Evolutionary conservation across 2,329 filamentous ascomycete species (phyloP).

Genomic region (Penicillium sp.): DNA sequence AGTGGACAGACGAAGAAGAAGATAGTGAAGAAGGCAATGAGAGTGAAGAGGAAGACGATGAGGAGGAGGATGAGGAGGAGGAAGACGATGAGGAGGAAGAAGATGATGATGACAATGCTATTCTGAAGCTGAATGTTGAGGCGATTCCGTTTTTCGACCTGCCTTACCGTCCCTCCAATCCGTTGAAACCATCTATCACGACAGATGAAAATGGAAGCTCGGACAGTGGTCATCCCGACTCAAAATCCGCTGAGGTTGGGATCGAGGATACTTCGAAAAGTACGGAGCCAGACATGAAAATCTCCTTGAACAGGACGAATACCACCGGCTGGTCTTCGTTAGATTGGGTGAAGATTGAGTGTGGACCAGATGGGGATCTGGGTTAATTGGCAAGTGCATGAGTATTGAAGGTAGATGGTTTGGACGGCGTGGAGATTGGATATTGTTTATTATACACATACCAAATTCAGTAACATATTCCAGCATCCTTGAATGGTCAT

Average conservation of each 20-base stretch:
- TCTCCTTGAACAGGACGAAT: neutral
- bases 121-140: constrained; percentile 1
- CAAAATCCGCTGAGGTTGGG: neutral
- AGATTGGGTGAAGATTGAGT: constrained; percentile 3
- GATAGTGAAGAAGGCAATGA: neutral
- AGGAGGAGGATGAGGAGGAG: neutral
- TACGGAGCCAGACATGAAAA: neutral
- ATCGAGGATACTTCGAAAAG: neutral
- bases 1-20: neutral
- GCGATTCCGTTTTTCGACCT: neutral
- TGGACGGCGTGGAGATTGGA: neutral
- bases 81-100: neutral
- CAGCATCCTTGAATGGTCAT: neutral
- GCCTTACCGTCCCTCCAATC: neutral
- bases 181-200: neutral
- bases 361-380: neutral
- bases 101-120: neutral
- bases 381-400: neutral
- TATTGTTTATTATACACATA: neutral
- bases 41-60: neutral
- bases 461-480: neutral
- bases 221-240: neutral
- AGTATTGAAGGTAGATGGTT: neutral
- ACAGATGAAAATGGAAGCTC: neutral
- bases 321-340: neutral